Conservation (phyloP, 768 basidiomycete species). For the Porphyrellus cyaneotinctus region DNA sequence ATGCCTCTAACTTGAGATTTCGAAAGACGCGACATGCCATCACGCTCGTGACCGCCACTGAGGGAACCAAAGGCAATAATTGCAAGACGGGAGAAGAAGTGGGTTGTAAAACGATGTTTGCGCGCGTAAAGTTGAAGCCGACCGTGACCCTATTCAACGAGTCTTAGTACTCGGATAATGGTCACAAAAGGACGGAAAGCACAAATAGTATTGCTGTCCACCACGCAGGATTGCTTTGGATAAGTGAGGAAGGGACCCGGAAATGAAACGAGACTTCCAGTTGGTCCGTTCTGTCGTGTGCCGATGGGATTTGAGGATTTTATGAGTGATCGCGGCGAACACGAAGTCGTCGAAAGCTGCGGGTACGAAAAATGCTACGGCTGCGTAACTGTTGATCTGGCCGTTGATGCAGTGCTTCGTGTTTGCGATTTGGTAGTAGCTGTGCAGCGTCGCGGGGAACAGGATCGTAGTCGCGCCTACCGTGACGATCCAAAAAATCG, state of each 20-base stretch:
- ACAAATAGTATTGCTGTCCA: conserved; percentile 40
- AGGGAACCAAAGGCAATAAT: conserved; percentile 24
- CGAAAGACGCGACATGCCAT: conserved; percentile 37
- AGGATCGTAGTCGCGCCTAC: conserved; percentile 26
- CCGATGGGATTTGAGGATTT: conserved; percentile 20
- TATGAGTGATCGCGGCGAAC: conserved; percentile 32
- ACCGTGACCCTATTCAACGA: conserved; percentile 30
- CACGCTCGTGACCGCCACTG: conserved; percentile 28
- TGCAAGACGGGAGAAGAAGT: conserved; percentile 22
- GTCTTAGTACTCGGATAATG: not conserved
- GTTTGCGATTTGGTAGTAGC: conserved; percentile 27
- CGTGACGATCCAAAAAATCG: conserved; percentile 31
- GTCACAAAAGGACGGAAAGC: conserved; percentile 1
- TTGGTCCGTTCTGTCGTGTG: conserved; percentile 2
- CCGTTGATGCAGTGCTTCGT: conserved; percentile 33
- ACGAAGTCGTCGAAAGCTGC: conserved; percentile 32
- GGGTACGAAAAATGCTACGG: conserved; percentile 28
- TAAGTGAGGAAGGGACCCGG: conserved; percentile 28
- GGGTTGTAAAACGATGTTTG: conserved; percentile 15
- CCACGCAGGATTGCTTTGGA: conserved; percentile 33
- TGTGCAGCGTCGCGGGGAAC: conserved; percentile 23
- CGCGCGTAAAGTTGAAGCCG: conserved; percentile 29
- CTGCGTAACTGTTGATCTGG: conserved; percentile 21
- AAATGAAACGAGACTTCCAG: conserved; percentile 21
- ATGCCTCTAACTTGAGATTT: conserved; percentile 26